Base-by-base conservation (phyloP, 257 asterid genomes). In the Pogostemon cablin region DNA sequence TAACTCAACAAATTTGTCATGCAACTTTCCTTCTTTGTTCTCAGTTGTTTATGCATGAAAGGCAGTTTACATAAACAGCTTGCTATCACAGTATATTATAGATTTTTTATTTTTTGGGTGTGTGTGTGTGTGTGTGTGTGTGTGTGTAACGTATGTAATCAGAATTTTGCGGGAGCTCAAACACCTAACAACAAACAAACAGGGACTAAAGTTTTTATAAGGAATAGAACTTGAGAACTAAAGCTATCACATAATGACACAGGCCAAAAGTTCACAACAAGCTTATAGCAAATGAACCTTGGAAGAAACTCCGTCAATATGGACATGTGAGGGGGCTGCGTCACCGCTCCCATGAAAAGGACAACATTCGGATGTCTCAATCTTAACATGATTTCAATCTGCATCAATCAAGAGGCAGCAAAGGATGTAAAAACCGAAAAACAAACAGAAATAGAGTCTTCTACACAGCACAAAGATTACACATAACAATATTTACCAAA, bases 331-430 rank as follows among this genome's bases (percentile, higher is more conserved):
- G 99, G 99, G 68, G 99, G 97, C 12, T 83, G 87, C 53, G 90
- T 83, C 68, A 95, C 99, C 0, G 99, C 99, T 78, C 99, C 99
- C 99, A 91, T 95, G 83, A 95, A 88, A 73, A 95, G 95, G 53
- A 95, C 99, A 59, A 95, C 93, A 83, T 95, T 95, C 3, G 99
- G 99, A 83, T 95, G 99, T 72, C 98, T 91, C 90, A 95, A 69
- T 78, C 99, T 83, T 81, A 88, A 78, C 99, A 95, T 95, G 74
- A 95, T 89, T 75, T 89, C 98, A 65, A 95, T 78, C 99, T 95
- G 81, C 76, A 84, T 42, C 75, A 70, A 55, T 50, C 39, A 70
- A 59, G 61, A 77, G 9, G 55, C 6, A 74, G 48, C 12, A 54
- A 66, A 67, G 57, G 60, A 39, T 74, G 65, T 10, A 65, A 46